Evolutionary conservation across 1,284 basidiomycete genomes (phyloP), one percentile per base, ranked within the genome.

Genomic region (Erythrobasidium hasegawianum): DNA sequence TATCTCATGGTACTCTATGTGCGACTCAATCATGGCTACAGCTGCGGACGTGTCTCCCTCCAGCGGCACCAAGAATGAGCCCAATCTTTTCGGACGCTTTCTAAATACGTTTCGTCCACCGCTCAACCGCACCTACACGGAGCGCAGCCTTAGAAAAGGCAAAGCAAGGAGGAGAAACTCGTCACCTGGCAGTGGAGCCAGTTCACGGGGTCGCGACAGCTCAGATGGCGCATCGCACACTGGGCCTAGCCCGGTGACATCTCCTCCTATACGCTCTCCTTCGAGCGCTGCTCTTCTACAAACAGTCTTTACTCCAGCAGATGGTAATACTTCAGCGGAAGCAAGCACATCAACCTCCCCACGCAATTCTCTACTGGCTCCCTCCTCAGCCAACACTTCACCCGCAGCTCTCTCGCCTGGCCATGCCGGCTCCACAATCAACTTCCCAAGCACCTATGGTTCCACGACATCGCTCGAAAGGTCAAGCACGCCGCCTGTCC

Each of bases 101-200:
- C 27, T 64, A 22, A 54, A 64, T 45, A 54, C 61, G 20, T 49
- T 64, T 29, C 52, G 61, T 10, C 61, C 61, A n/a, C 54, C 61
- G 10, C 54, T 57, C 39, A 64, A 45, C 40, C 39, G 61, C 39
- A 64, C 53, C 29, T 56, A 56, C 18, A 64, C 61, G 16, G 52
- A 45, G 22, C 29, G 50, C 7, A 53, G 20, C 20, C 16, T 53
- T 5, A n/a, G 20, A 13, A 39, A 54, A 41, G 50, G 50, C 20
- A 53, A 53, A 53, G 50, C 50, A 16, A 20, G 18, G 8, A 56
- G 24, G 14, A 47, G 40, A 8, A 57, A 39, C 26, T 64, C 61
- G 16, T 18, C 24, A 16, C 26, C 53, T n/a, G 41, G 50, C n/a
- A 18, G n/a, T 24, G 43, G 43, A 18, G 43, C 16, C 22, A n/a